phyloP scores from a whole-genome alignment of 345 rosid species.

The Citrus cavaleriei region DNA sequence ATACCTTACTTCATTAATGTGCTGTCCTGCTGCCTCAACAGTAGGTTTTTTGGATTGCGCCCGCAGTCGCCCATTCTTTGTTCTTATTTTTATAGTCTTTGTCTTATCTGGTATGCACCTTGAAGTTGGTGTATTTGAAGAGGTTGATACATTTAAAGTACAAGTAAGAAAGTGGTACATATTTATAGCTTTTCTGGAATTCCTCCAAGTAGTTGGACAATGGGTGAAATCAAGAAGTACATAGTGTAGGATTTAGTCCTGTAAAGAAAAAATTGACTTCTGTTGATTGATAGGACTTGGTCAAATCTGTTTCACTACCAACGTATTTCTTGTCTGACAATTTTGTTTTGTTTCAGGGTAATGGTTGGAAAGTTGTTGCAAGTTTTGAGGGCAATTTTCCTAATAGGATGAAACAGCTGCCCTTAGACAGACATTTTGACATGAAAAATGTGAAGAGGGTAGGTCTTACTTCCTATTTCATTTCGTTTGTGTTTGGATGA shows the following conservation, averaged over 20 bases:
- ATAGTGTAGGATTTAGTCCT: not conserved
- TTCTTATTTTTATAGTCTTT: too few relatives aligned
- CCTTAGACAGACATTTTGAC: slow-evolving; percentile 94
- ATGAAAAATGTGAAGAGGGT: slow-evolving; percentile 93
- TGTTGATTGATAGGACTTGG: not conserved
- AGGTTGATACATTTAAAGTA: not conserved
- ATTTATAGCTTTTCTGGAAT: not conserved
- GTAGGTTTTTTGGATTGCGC: not conserved
- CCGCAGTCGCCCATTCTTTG: too few relatives aligned
- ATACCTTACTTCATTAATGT: not conserved
- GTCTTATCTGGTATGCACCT: too few relatives aligned
- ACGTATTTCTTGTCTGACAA: not conserved
- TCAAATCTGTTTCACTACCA: not conserved
- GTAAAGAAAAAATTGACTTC: not conserved
- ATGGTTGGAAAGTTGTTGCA: slow-evolving; percentile 98
- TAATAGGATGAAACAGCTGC: slow-evolving; percentile 90
- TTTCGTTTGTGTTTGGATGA: not conserved
- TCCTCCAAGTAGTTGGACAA: not conserved
- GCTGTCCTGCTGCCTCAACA: not conserved
- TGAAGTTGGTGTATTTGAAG: not conserved
- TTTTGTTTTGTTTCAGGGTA: slow-evolving; percentile 58
- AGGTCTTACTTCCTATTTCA: slow-evolving; percentile 25
- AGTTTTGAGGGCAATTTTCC: slow-evolving; percentile 98
- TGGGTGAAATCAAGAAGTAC: not conserved
- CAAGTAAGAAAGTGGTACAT: not conserved